Evolutionary conservation across 2,329 filamentous ascomycete species (phyloP), one percentile per base, ranked within the genome.

Genomic region (Aspergillus pseudoglaucus): DNA sequence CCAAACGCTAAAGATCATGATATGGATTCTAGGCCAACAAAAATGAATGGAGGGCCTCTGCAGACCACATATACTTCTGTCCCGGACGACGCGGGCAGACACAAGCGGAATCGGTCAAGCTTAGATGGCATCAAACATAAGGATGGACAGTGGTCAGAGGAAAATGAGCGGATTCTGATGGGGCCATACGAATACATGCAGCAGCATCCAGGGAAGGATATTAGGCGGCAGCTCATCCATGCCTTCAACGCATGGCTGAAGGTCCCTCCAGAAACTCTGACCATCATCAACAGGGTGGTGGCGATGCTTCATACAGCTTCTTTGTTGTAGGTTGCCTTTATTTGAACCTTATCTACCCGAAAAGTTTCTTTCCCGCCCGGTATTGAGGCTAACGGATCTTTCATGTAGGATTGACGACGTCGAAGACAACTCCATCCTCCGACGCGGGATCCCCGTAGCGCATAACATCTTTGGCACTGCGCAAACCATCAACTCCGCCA

Each of bases 401-500:
- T n/a, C 7, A 17, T 42, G 12, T 46, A 71, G 69, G 33, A 67
- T 76, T 56, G 75, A 78, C 54, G 75, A 78, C 51, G 69, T 78
- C 20, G 67, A 78, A 59, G 75, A 78, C 54, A 63, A 63, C 49
- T 77, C 74, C 1, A 51, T 65, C n/a, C 64, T 77, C 35, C 71
- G 75, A 10, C 66, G 75, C 37, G 75, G 75, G 4, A 61, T 69
- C 4, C 74, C 75, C 1, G 71, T 74, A 4, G 71, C 75, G 0
- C 75, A 78, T 59, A 69, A 64, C 46, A 72, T 78, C 42, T 78
- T 75, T 55, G 75, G 75, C 42, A 67, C 63, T 5, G 68, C 74
- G 10, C 75, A 77, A 51, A 75, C 75, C 2, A 77, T 78, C 59
- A 78, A 78, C 60, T 72, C 69, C 9, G 74, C 74, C 35, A 77